Conservation (phyloP, 306 rosid species). For the Oxytropis ochrocephala region DNA sequence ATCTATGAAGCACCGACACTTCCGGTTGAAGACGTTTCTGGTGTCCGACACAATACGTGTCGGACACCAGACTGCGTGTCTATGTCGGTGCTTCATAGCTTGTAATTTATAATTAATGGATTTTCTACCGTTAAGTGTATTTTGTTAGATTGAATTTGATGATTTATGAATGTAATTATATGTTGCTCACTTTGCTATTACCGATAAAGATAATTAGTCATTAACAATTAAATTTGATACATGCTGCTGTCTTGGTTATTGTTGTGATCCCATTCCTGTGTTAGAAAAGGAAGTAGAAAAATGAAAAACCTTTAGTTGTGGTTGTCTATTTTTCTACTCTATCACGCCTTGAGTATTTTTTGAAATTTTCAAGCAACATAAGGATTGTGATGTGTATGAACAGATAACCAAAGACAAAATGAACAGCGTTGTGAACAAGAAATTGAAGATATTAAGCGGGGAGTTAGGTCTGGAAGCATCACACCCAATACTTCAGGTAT, state of each 20-base stretch:
- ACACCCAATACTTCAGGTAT: conserved; percentile 53
- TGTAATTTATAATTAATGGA: neutral
- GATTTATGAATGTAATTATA: neutral
- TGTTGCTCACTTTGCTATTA: neutral
- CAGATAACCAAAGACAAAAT: conserved; percentile 81
- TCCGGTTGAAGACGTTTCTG: too few species aligned
- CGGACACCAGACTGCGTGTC: too few species aligned
- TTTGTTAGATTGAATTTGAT: neutral
- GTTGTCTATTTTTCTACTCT: neutral
- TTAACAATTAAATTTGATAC: conserved; percentile 6
- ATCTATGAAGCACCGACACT: too few species aligned
- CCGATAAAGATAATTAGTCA: neutral
- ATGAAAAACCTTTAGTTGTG: neutral
- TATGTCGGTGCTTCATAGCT: too few species aligned
- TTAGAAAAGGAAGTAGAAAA: neutral
- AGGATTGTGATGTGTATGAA: conserved; percentile 19
- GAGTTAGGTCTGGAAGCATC: conserved; percentile 69
- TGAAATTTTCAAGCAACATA: conserved; percentile 3
- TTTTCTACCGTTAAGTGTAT: neutral
- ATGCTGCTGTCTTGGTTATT: neutral
- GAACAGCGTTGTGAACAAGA: conserved; percentile 88
- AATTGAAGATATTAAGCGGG: conserved; percentile 73
- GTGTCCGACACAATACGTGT: too few species aligned
- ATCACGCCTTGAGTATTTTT: neutral
- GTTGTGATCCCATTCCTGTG: neutral